These are phyloP conservation scores for Penicillium pulvis DNA, from an alignment of 495 filamentous ascomycete species.

Conservation along the genomic window DNA sequence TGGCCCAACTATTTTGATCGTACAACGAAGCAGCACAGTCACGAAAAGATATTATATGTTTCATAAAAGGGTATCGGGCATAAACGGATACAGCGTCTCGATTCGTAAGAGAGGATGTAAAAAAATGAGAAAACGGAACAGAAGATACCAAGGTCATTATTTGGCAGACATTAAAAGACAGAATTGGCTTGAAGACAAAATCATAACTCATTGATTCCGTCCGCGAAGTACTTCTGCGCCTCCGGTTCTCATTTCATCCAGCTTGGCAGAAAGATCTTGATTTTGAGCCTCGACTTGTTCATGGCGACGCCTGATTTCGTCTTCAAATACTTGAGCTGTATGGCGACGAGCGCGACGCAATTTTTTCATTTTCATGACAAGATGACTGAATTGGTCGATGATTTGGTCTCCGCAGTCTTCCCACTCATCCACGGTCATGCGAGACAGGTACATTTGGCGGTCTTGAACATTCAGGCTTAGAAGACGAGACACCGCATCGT, in stretches of 20 bases:
- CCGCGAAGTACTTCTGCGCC: conserved; percentile 46
- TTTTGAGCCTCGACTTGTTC: conserved; percentile 39
- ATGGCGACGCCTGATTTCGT: conserved; percentile 59
- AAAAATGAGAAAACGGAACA: background rate
- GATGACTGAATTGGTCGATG: conserved; percentile 63
- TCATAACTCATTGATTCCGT: conserved; percentile 30
- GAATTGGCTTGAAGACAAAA: conserved; percentile 4
- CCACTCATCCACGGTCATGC: conserved; percentile 71
- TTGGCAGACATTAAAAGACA: conserved; percentile 8
- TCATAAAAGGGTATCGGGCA: conserved; percentile 22
- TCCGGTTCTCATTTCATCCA: conserved; percentile 47
- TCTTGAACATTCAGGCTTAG: conserved; percentile 37
- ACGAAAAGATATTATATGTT: background rate
- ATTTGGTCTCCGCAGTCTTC: conserved; percentile 83
- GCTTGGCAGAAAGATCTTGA: conserved; percentile 39
- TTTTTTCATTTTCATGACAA: conserved; percentile 65
- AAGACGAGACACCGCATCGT: conserved; percentile 35
- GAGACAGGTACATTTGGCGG: conserved; percentile 64
- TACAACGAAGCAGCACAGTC: background rate
- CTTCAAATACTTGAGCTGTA: conserved; percentile 67
- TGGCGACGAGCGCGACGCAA: conserved; percentile 66
- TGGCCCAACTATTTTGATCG: background rate
- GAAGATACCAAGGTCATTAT: conserved; percentile 7
- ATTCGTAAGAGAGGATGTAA: background rate
- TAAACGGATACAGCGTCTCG: conserved; percentile 8